These are phyloP conservation scores for Biancaea sappan DNA, from an alignment of 306 rosid species.

Conservation along the genomic window DNA sequence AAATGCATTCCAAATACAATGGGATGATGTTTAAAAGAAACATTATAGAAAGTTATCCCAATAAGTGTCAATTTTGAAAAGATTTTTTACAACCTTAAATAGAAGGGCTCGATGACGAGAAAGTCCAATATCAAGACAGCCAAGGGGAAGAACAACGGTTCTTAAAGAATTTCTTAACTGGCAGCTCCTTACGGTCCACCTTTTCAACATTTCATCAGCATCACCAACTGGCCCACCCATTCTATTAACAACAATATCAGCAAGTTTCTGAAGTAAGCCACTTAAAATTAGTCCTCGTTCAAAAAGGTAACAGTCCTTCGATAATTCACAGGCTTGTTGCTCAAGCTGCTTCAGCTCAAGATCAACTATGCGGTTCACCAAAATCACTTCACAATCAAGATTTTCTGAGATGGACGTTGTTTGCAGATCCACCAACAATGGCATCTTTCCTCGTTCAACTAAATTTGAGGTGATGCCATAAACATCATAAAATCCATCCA, in stretches of 20 bases:
- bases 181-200: slow-evolving; percentile 76
- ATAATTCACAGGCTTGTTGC: slow-evolving; percentile 55
- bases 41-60: slow-evolving; percentile 1
- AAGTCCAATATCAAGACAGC: slow-evolving; percentile 92
- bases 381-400: slow-evolving; percentile 79
- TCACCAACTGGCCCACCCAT: slow-evolving; percentile 94
- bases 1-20: slow-evolving; percentile 15
- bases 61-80: slow-evolving; percentile 9
- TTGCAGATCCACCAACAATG: slow-evolving; percentile 80
- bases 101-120: slow-evolving; percentile 97
- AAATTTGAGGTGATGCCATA: slow-evolving; percentile 66
- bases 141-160: slow-evolving; percentile 80
- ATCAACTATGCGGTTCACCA: slow-evolving; percentile 76
- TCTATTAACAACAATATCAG: slow-evolving; percentile 85
- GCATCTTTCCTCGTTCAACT: slow-evolving; percentile 86
- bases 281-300: slow-evolving; percentile 66
- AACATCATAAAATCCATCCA: slow-evolving; percentile 95
- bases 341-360: slow-evolving; percentile 74
- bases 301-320: slow-evolving; percentile 53
- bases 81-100: slow-evolving; percentile 85
- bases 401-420: slow-evolving; percentile 55
- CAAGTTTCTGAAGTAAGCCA: slow-evolving; percentile 84
- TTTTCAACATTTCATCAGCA: slow-evolving; percentile 79
- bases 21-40: slow-evolving; percentile 6
- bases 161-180: slow-evolving; percentile 66